Evolutionary conservation across 139 green algal genomes (phyloP), one percentile per base, ranked within the genome.

Genomic region (Pedinophyceae sp.): DNA sequence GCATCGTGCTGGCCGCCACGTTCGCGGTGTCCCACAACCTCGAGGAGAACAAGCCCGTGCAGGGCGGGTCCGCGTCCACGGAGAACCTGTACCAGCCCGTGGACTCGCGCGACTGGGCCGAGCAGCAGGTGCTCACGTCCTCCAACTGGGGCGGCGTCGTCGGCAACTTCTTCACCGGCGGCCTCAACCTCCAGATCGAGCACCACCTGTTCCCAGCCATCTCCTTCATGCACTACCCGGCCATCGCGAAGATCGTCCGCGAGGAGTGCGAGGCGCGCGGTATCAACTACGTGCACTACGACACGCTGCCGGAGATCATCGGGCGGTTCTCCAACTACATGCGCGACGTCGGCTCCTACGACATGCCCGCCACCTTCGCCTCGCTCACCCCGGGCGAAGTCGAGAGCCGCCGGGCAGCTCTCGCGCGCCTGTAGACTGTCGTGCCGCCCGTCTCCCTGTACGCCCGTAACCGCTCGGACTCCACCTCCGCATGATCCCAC

Each of bases 11-110:
- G 52, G 74, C 80, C 1, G 50, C 70, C 43, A 85, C 75, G 4
- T 88, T 92, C 65, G 82, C 80, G 2, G 73, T 90, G 55, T 80
- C 64, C 4, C 82, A 92, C 77, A 93, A 93, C 51, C 59, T 89
- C 24, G 59, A 66, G 1, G 78, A 84, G 65, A 62, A 67, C 64
- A 93, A 93, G 70, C 64, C 76, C 1, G 29, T 78, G 29, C 53
- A 75, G 23, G n/a, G 29, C 7, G 58, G 58, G 17, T 53, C 39
- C 10, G 65, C 60, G 2, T 52, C 59, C 39, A 69, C 64, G 3
- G 13, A 3, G 53, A n/a, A 55, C n/a, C 45, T 20, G n/a, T n/a
- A n/a, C 28, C 27, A 64, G 47, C 5, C 48, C 27, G 24, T 28
- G 6, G 28, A 67, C 6, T n/a, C n/a, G n/a, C 18, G 66, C 29